A percentile compares a stretch with the other conserved stretches of the same genome.
phyloP scores from a whole-genome alignment of 2,329 filamentous ascomycete species.

The Trichoderma semiorbis region DNA sequence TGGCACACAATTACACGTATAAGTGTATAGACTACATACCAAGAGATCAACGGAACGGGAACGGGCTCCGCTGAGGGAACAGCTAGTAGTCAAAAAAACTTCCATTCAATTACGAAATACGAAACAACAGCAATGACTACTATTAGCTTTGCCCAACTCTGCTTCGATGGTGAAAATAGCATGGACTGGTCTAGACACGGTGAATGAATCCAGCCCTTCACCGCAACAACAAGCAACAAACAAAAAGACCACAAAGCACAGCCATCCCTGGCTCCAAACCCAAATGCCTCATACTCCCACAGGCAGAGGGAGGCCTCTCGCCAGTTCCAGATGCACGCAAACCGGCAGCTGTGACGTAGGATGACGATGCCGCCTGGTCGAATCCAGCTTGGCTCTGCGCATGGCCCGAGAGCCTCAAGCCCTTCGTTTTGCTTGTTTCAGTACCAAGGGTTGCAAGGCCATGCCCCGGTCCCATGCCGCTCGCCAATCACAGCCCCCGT shows the following conservation, averaged over 20 bases:
- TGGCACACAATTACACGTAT: background rate
- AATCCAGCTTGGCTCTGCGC: background rate
- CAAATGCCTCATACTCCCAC: constrained; percentile 18
- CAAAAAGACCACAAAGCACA: constrained; percentile 5
- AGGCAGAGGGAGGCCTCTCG: constrained; percentile 2
- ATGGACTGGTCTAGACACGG: constrained; percentile 15
- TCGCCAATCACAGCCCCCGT: constrained; percentile 12
- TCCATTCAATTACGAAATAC: background rate
- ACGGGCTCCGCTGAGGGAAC: background rate
- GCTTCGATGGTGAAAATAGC: background rate
- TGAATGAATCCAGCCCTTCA: constrained; percentile 6
- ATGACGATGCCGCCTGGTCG: constrained; percentile 11
- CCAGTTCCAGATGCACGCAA: background rate
- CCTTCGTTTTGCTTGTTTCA: background rate
- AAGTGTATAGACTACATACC: background rate
- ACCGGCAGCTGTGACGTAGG: constrained; percentile 16
- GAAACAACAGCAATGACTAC: background rate
- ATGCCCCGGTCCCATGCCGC: background rate
- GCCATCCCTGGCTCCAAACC: constrained; percentile 12
- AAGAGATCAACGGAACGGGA: background rate
- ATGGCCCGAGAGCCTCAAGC: constrained; percentile 8
- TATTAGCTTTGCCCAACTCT: background rate
- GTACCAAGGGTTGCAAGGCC: background rate
- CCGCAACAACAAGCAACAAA: background rate
- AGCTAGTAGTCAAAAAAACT: background rate